Conservation (phyloP, 2,329 filamentous ascomycete species). For the Colletotrichum costaricense region DNA sequence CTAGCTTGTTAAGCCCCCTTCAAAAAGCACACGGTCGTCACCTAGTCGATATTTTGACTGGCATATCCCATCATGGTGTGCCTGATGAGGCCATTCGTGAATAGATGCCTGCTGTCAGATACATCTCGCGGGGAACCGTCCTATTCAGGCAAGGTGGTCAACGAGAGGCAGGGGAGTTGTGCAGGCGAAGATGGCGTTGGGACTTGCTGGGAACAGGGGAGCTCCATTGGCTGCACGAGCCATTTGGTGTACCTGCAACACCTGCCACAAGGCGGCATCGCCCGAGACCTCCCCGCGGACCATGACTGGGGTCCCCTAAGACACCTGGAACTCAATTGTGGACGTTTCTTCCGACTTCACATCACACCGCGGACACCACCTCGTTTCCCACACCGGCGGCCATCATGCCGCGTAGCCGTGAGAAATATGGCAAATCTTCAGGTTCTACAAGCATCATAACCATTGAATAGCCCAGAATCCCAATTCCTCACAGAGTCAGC, state of each 20-base stretch:
- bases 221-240: constrained; percentile 4
- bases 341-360: constrained; percentile 28
- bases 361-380: neutral
- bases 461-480: neutral
- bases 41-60: neutral
- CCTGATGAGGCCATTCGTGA: neutral
- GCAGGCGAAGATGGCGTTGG: neutral
- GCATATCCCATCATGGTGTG: no score
- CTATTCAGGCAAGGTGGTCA: neutral
- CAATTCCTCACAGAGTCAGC: neutral
- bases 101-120: neutral
- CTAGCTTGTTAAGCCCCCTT: neutral
- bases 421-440: neutral
- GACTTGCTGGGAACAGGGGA: neutral
- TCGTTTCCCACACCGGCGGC: no score
- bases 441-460: neutral
- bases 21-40: neutral
- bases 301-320: constrained; percentile 3
- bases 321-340: constrained; percentile 12
- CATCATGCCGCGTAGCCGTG: neutral
- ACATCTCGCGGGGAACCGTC: neutral
- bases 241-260: neutral
- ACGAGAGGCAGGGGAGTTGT: neutral
- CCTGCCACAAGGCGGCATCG: constrained; percentile 10
- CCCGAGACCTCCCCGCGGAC: constrained; percentile 6